These are phyloP conservation scores for Moringa oleifera DNA, from an alignment of 345 rosid species.

Conservation along the genomic window DNA sequence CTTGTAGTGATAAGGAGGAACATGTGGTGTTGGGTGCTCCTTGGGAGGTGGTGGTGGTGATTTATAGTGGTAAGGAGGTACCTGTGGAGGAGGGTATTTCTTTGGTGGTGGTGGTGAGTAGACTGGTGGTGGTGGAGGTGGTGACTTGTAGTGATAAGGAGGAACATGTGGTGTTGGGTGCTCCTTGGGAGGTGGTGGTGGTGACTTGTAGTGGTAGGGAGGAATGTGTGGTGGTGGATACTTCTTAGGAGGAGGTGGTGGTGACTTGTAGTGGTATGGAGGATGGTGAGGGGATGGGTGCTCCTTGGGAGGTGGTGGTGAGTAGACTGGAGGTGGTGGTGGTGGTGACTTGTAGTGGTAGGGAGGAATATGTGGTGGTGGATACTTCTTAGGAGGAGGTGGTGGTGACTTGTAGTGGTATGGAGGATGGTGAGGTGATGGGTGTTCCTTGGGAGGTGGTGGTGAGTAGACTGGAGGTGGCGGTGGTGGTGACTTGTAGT, in stretches of 20 bases:
- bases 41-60: constrained; percentile 11
- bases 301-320: not conserved
- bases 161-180: constrained; percentile 2
- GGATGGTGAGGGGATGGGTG: no score
- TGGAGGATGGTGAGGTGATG: no score
- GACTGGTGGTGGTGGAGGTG: constrained; percentile 18
- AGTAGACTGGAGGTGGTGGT: no score
- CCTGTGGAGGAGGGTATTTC: constrained; percentile 3
- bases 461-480: constrained; percentile 20
- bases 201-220: constrained; percentile 8
- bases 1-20: constrained; percentile 17
- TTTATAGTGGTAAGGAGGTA: constrained; percentile 9
- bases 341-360: no score
- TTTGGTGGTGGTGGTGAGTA: constrained; percentile 14
- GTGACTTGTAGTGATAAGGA: constrained; percentile 22
- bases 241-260: constrained; percentile 14
- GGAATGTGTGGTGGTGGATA: constrained; percentile 6
- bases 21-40: constrained; percentile 3
- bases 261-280: not conserved
- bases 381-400: constrained; percentile 21
- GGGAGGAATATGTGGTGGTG: no score
- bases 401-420: no score
- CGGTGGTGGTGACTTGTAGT: constrained; percentile 12
- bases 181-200: constrained; percentile 12
- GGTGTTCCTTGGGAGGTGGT: not conserved